Conservation (phyloP, 1,139 yeast species). For the Arxiozyma heterogenica region DNA sequence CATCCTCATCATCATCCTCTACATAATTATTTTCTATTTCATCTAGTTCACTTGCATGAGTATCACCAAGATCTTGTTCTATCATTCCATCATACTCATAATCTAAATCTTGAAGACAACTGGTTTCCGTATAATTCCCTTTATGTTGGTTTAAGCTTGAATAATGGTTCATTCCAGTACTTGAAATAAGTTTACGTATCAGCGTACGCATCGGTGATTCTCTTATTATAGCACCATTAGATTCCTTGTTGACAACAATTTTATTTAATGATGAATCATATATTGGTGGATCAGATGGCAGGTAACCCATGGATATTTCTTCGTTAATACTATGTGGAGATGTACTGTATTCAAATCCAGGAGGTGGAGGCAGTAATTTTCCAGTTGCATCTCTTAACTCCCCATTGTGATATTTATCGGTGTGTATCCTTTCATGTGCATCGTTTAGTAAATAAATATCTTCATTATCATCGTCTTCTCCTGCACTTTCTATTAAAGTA, state of each 20-base stretch:
- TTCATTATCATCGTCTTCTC: constrained; percentile 29
- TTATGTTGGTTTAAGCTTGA: not conserved
- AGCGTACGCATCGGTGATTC: constrained; percentile 1
- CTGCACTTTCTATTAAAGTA: constrained; percentile 31
- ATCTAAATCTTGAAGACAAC: not conserved
- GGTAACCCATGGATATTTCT: constrained; percentile 27
- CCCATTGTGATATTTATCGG: not conserved
- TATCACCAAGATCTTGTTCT: not conserved
- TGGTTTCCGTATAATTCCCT: constrained; percentile 2
- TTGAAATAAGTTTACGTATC: not conserved
- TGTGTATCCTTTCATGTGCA: constrained; percentile 23
- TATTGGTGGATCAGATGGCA: constrained; percentile 33
- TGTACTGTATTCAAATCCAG: constrained; percentile 30
- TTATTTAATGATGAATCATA: constrained; percentile 12
- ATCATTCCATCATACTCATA: not conserved
- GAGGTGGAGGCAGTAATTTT: constrained; percentile 29
- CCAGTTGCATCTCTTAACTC: constrained; percentile 16
- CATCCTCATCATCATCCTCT: constrained; percentile 3
- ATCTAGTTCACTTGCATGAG: not conserved
- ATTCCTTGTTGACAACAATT: constrained; percentile 11
- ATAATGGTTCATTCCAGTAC: not conserved
- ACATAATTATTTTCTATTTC: not conserved
- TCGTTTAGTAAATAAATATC: constrained; percentile 20
- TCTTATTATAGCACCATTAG: not conserved
- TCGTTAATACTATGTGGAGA: constrained; percentile 24